Conservation (phyloP, 2,329 filamentous ascomycete genomes). For the Grosmannia penicillata region DNA sequence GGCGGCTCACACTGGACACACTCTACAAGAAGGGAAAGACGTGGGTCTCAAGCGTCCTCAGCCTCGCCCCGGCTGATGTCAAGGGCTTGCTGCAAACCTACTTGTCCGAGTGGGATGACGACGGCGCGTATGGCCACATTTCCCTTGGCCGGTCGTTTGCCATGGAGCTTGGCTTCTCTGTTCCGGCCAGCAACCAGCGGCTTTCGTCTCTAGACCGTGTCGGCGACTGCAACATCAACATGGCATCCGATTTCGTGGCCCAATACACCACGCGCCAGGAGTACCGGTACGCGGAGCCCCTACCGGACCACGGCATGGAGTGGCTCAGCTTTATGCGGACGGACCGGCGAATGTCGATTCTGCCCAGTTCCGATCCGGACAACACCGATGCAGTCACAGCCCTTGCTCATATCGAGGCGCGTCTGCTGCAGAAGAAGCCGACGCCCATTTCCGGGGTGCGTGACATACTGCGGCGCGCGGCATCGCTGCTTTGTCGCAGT, state of each 20-base stretch:
- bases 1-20: conserved; percentile 62
- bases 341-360: conserved; percentile 35
- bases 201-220: conserved; percentile 67
- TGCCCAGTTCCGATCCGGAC: conserved; percentile 35
- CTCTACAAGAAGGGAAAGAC: conserved; percentile 61
- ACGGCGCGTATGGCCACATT: conserved; percentile 79
- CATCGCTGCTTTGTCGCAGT: conserved; percentile 70
- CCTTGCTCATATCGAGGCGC: conserved; percentile 57
- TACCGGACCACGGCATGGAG: conserved; percentile 53
- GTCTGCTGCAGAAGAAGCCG: conserved; percentile 51
- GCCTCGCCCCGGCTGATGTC: conserved; percentile 78
- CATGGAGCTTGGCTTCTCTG: conserved; percentile 74
- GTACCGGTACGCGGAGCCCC: conserved; percentile 72
- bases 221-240: conserved; percentile 65
- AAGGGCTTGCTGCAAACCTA: conserved; percentile 95
- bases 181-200: conserved; percentile 75
- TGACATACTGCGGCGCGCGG: conserved; percentile 70
- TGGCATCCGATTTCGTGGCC: conserved; percentile 87
- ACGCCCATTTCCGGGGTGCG: conserved; percentile 63
- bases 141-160: conserved; percentile 90
- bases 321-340: conserved; percentile 44
- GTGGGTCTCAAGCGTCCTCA: conserved; percentile 72
- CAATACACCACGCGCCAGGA: conserved; percentile 96
- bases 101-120: conserved; percentile 85
- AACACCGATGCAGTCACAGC: conserved; percentile 47